Evolutionary conservation across 2,329 filamentous ascomycete genomes (phyloP), one percentile per base, ranked within the genome.

Genomic region (Penicillium occitanis): DNA sequence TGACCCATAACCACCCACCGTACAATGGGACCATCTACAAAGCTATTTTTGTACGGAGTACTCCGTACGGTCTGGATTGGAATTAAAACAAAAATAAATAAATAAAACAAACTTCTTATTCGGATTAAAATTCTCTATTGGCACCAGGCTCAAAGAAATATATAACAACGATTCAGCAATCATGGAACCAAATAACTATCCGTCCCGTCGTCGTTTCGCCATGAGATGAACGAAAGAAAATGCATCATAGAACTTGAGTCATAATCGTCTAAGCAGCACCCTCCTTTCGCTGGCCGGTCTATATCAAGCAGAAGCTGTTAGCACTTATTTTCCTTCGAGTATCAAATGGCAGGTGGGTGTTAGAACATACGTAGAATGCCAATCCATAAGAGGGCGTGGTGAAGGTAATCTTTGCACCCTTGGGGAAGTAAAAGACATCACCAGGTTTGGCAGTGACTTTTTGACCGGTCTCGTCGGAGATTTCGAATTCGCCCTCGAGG

Each of bases 401-500:
- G 68, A 91, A 91, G 0, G 88, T 90, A 70, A 91, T 89, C 67
- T 84, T 88, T 1, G 83, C 76, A 1, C 88, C 88, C 75, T 86
- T 88, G 68, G 87, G 88, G 73, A 90, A 90, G 75, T 87, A 88
- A 70, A 91, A 89, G 58, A 90, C 86, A 75, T 91, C 89, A 0
- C 89, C 89, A 7, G 84, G 81, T 37, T 78, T 81, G 8, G 86
- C 88, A 61, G 83, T 82, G 28, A 88, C 86, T 69, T 83, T 78
- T 70, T 85, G 81, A 44, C 88, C 88, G 1, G 86, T 86, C 74
- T 85, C 85, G 69, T 90, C 88, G 35, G 80, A 81, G 71, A 91
- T 89, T 68, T 87, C 84, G 72, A 88, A 90, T 70, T 85, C 82
- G 14, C 88, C 89, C 71, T 90, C 88, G 10, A 91, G 77, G 69